Conservation (phyloP, 2,329 filamentous ascomycete species). For the Claviceps sp. region DNA sequence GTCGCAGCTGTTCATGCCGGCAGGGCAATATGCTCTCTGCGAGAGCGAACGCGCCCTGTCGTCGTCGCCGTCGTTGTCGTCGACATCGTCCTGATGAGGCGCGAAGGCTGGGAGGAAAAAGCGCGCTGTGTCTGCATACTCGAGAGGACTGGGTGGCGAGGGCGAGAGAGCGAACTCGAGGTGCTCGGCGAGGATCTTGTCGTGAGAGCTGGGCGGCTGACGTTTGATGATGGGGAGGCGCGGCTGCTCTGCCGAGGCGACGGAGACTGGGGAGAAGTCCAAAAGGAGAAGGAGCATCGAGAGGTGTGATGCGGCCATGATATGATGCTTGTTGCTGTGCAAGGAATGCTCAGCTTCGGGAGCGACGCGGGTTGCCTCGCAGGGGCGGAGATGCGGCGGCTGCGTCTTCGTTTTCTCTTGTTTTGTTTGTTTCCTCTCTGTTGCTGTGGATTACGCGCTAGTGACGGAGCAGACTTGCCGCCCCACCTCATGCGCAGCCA, state of each 20-base stretch:
- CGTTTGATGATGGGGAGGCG: conserved; percentile 49
- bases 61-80: neutral
- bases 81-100: conserved; percentile 24
- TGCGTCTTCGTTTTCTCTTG: too few species aligned
- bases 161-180: conserved; percentile 32
- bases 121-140: conserved; percentile 11
- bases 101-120: conserved; percentile 36
- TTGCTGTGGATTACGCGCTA: too few species aligned
- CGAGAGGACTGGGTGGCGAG: conserved; percentile 10
- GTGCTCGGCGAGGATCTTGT: conserved; percentile 63
- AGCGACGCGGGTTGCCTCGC: too few species aligned
- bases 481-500: too few species aligned
- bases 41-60: conserved; percentile 15
- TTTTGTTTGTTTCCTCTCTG: too few species aligned
- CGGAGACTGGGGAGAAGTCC: conserved; percentile 19
- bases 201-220: conserved; percentile 54
- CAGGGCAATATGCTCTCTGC: conserved; percentile 49
- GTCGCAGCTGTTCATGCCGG: conserved; percentile 50
- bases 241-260: conserved; percentile 16
- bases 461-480: too few species aligned
- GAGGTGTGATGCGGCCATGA: neutral
- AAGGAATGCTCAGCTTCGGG: too few species aligned
- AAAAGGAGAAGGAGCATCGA: conserved; percentile 1
- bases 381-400: too few species aligned
- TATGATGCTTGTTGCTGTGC: too few species aligned